A percentile compares a stretch with the other conserved stretches of the same genome.
phyloP scores from a whole-genome alignment of 306 rosid genomes.

The Hippophae gyantsensis region DNA sequence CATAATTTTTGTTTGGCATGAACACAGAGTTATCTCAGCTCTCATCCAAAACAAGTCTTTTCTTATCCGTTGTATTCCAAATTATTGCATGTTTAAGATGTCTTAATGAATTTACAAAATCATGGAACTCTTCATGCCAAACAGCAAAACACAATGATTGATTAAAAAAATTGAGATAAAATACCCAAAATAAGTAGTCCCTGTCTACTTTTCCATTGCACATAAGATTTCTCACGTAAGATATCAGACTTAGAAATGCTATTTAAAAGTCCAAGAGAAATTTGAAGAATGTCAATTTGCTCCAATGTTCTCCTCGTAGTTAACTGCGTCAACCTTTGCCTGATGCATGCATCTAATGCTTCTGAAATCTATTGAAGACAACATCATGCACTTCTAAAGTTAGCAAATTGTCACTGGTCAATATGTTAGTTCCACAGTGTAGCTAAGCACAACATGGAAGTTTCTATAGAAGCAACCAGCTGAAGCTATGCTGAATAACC shows the following conservation, averaged over 20 bases:
- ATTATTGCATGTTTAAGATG: conserved; percentile 2
- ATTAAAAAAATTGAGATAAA: background rate
- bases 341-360: conserved; percentile 36
- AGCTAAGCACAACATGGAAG: background rate
- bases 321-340: conserved; percentile 34
- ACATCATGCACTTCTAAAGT: conserved; percentile 5
- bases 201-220: conserved; percentile 51
- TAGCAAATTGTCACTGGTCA: background rate
- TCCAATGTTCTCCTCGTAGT: conserved; percentile 26
- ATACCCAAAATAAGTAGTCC: conserved; percentile 17
- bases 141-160: background rate
- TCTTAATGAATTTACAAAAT: background rate
- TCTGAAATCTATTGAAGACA: conserved; percentile 41
- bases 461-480: conserved; percentile 2
- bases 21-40: background rate
- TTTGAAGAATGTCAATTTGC: conserved; percentile 36
- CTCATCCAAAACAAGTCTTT: background rate
- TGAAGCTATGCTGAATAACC: background rate
- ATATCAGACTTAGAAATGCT: conserved; percentile 40
- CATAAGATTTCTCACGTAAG: conserved; percentile 30
- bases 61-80: background rate
- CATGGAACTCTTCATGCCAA: background rate
- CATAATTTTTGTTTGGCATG: background rate
- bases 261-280: conserved; percentile 38
- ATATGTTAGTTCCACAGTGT: background rate